Evolutionary conservation across 805 yeast genomes (phyloP), one percentile per base, ranked within the genome.

Genomic region (Yarrowia alimentaria): DNA sequence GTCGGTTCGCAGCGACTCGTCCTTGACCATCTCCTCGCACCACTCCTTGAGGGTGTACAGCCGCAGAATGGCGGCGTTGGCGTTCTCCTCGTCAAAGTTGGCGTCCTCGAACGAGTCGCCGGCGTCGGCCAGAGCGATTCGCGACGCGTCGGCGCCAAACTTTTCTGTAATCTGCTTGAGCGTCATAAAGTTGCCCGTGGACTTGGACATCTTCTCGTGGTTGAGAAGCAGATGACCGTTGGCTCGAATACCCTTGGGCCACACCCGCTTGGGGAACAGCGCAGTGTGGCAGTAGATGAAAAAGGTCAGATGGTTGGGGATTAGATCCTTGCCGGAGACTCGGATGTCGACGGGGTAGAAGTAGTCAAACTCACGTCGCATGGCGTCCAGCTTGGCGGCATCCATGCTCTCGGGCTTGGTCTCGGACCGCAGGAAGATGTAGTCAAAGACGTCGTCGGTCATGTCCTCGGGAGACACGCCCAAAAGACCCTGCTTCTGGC

Each of bases 41-140:
- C 99, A 93, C 69, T 90, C 98, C 67, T 87, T 91, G 68, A 91
- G 76, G 51, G 87, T 91, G 68, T 78, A 85, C 66, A 93, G 77
- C 72, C 99, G 85, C 67, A 93, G 78, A 66, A 93, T 90, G 19
- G 98, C 97, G 38, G 99, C 96, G 64, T 93, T 93, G 51, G 99
- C 99, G 64, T 83, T 90, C 55, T 88, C 73, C 72, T 93, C 99
- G 63, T 93, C 99, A 64, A 93, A 86, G 74, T 93, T 93, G 49
- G 99, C 99, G 69, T 93, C 99, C 72, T 93, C 99, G 59, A 89
- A 80, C 33, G 93, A 75, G 67, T 93, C 99, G 74, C 99, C 99
- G 48, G 97, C 96, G 73, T 93, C 99, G 37, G 98, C 99, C 58
- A 93, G 74, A 5, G 99, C 97, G 67, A 93, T 86, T 76, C 99